Evolutionary conservation across 73 alveolate species (phyloP).

Genomic region (Stentor roeselii): DNA sequence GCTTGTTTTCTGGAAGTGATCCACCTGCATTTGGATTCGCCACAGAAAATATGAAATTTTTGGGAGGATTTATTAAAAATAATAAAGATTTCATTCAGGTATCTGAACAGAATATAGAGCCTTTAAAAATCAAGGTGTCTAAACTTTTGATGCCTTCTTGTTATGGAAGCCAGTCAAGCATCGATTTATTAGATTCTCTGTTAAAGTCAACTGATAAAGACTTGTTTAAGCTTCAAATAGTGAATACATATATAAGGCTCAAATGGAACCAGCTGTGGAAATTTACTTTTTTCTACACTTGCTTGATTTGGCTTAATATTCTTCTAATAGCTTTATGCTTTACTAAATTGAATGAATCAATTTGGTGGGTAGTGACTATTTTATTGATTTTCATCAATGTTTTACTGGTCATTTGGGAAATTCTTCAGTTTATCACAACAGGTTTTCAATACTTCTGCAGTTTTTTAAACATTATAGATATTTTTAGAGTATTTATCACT

Average conservation of each 20-base stretch:
- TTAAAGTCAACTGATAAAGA: neutral
- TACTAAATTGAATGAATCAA: neutral
- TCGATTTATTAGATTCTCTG: neutral
- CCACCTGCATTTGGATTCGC: too few species aligned
- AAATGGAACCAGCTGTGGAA: neutral
- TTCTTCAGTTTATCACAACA: neutral
- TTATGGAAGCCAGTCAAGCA: neutral
- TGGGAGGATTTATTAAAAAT: too few species aligned
- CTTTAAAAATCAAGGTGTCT: neutral
- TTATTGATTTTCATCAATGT: neutral
- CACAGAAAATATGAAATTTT: too few species aligned
- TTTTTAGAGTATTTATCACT: neutral
- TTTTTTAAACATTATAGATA: neutral
- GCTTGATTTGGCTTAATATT: neutral
- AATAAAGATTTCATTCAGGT: too few species aligned
- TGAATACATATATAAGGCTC: neutral
- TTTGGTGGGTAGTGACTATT: too few species aligned
- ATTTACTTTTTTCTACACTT: neutral
- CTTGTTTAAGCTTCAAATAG: too few species aligned
- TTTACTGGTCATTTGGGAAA: neutral
- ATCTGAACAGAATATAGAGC: neutral
- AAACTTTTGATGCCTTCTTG: neutral
- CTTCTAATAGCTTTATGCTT: neutral
- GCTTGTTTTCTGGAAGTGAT: too few species aligned
- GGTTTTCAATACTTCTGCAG: neutral